Evolutionary conservation across 2,329 filamentous ascomycete species (phyloP).

Genomic region (Rugonectria rugulosa): DNA sequence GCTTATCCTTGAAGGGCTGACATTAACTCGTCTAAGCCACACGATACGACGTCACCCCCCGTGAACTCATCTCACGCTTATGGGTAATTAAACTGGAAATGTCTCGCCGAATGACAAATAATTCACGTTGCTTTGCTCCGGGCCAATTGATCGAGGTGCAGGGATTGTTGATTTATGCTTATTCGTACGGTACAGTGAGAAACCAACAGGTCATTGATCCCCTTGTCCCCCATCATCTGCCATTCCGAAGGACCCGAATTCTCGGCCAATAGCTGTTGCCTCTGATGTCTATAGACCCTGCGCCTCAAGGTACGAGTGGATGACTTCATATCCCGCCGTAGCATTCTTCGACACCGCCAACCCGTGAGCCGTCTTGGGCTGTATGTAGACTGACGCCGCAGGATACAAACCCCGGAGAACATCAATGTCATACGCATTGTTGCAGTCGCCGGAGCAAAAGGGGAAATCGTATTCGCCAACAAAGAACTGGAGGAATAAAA

Average conservation of each 20-base stretch:
- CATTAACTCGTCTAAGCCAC: conserved; percentile 4
- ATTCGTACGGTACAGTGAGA: too few species aligned
- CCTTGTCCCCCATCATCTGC: too few species aligned
- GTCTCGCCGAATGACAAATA: too few species aligned
- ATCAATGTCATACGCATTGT: conserved; percentile 21
- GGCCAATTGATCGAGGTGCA: too few species aligned
- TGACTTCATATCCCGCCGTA: conserved; percentile 40
- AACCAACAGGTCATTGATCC: too few species aligned
- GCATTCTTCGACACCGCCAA: conserved; percentile 47
- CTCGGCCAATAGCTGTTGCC: too few species aligned
- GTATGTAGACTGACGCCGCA: conserved; percentile 39
- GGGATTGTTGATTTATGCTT: too few species aligned
- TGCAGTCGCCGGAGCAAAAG: conserved; percentile 48
- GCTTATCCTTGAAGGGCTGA: conserved; percentile 1
- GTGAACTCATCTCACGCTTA: too few species aligned
- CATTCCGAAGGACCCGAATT: too few species aligned
- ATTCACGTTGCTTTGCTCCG: too few species aligned
- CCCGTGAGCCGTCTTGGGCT: conserved; percentile 47
- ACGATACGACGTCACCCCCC: background rate
- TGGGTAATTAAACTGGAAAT: too few species aligned
- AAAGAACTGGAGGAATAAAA: conserved; percentile 30
- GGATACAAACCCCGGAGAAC: conserved; percentile 36
- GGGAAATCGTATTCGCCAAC: conserved; percentile 43
- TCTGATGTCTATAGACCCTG: background rate
- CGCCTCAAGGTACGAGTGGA: conserved; percentile 27